Conservation (phyloP, 108 stramenopile species). For the Chaetoceros muelleri region DNA sequence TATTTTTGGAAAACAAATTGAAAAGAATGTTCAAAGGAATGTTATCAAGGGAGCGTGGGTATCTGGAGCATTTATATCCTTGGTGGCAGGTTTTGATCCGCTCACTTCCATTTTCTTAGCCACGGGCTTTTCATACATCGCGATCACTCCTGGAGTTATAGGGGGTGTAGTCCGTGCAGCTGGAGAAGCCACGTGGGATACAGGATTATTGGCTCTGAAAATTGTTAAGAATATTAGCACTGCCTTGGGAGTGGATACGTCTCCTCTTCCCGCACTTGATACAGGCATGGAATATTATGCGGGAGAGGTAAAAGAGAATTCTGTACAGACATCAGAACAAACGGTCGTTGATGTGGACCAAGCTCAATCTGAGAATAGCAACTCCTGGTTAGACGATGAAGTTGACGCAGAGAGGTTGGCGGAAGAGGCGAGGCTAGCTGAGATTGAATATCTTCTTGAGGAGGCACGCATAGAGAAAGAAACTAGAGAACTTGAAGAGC, state of each 20-base stretch:
- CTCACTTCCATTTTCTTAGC: constrained; percentile 30
- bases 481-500: neutral
- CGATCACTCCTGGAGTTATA: constrained; percentile 31
- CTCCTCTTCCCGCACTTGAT: neutral
- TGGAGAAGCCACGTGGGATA: constrained; percentile 38
- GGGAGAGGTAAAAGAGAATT: neutral
- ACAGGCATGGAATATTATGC: no score
- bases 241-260: neutral
- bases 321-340: neutral
- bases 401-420: constrained; percentile 3
- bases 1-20: constrained; percentile 22
- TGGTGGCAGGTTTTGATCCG: constrained; percentile 27
- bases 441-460: neutral
- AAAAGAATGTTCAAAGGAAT: constrained; percentile 36
- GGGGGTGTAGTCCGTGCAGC: constrained; percentile 43
- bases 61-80: constrained; percentile 29
- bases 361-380: neutral
- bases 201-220: constrained; percentile 13
- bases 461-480: neutral
- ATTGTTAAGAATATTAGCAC: constrained; percentile 5
- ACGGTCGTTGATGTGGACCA: neutral
- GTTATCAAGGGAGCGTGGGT: constrained; percentile 51
- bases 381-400: neutral
- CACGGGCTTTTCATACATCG: constrained; percentile 35
- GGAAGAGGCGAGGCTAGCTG: constrained; percentile 4